Evolutionary conservation across 2,329 filamentous ascomycete species (phyloP), one percentile per base, ranked within the genome.

Genomic region (Furcasterigmium sp.): DNA sequence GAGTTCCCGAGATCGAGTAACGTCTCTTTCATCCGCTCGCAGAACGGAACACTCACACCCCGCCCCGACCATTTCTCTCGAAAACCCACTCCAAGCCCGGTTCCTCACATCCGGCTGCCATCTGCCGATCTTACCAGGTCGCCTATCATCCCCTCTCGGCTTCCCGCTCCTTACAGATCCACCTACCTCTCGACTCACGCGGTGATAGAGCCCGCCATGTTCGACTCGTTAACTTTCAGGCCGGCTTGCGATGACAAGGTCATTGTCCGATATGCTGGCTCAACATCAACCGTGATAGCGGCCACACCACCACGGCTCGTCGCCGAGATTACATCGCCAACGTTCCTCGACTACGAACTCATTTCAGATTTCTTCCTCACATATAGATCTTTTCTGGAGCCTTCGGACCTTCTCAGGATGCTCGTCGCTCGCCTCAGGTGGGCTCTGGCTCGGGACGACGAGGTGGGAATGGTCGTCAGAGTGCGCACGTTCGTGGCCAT

Each of bases 311-410:
- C 91, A 3, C 84, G 93, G 11, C 80, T 98, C 29, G 87, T 98
- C 39, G 91, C 91, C 11, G 91, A 98, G 65, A 96, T 98, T 50
- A 97, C 93, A 0, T 97, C 93, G 1, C 89, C 93, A 14, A 90
- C 82, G 39, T 96, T 97, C 59, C 80, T 98, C 57, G 91, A 98
- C 62, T 98, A 98, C 61, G 91, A 97, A 56, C 76, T 98, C 5
- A 80, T 98, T 5, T 97, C 93, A 1, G 93, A 98, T 62, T 98
- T 98, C 65, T 98, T 98, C 57, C 78, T 98, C 18, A 97, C 93
- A 0, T 98, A 89, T 58, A 87, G 93, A 39, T 79, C 86, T 3
- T 98, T 96, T 58, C 72, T 98, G 46, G 82, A 87, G 11, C 74
- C 86, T 0, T 72, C 75, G 17, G 85, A 91, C 54, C 73, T 98